Evolutionary conservation across 345 rosid genomes (phyloP), one percentile per base, ranked within the genome.

Genomic region (Ceriops zippeliana): DNA sequence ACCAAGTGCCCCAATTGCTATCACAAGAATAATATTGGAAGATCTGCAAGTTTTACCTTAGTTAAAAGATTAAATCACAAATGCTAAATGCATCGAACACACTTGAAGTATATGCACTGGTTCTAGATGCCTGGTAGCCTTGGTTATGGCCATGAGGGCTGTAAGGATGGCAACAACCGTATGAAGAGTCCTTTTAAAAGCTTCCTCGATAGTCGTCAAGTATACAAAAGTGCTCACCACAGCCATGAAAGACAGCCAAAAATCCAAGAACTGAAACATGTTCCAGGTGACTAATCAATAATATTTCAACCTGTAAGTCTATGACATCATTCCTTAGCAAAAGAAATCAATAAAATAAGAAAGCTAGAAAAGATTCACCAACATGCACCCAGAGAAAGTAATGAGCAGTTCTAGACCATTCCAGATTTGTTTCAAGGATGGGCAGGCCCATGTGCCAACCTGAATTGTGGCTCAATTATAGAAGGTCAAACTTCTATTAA

Each of bases 211-310:
- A 7, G 90, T 87, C 65, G 96, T 79, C 57, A 91, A 73, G 88
- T 87, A 87, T 52, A 95, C 80, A 52, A 95, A 91, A 10, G 96
- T 95, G 83, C 93, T 89, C 70, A 89, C 87, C 22, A 95, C 93
- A 49, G 96, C 99, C 96, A 95, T 88, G 86, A 95, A 95, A 56
- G 99, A 95, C 68, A 95, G 97, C 99, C 99, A 95, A 71, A 95
- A 95, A 81, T 91, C 99, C 97, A 95, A 85, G 81, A 95, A 95
- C 97, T 95, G 96, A 80, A 81, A 76, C 76, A 75, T 61, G 30
- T 77, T 7, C 70, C 64, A 58, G 34, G 58, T 22, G 71, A 63
- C 37, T 31, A 57, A 16, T 47, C 51, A 76, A 51, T 75, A 75
- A 51, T 32, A 73, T 72, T 51, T 72, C 54, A 74, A 65, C 21